These are phyloP conservation scores for Trypanosoma rangeli DNA, from an alignment of 208 protist species.

Conservation along the genomic window DNA sequence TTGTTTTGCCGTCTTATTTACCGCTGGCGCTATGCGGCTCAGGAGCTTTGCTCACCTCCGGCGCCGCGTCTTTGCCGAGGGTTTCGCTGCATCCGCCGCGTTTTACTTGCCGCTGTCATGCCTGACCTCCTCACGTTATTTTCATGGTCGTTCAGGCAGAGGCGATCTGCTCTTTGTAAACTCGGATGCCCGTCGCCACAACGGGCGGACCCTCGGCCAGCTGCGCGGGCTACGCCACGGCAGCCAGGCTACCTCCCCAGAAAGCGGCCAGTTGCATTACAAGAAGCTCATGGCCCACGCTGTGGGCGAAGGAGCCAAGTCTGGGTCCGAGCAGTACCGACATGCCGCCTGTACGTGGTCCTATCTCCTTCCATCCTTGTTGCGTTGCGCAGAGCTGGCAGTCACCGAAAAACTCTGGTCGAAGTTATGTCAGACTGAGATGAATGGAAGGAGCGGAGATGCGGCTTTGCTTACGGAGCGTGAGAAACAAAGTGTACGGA, in stretches of 20 bases:
- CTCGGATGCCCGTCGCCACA: constrained; percentile 29
- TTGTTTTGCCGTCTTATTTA: background rate
- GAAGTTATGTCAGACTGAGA: constrained; percentile 23
- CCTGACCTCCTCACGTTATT: constrained; percentile 10
- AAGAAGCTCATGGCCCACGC: constrained; percentile 53
- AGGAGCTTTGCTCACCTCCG: background rate
- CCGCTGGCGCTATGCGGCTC: background rate
- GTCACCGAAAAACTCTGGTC: constrained; percentile 32
- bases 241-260: constrained; percentile 58
- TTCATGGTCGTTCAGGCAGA: constrained; percentile 43
- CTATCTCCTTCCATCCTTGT: constrained; percentile 49
- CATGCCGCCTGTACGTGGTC: constrained; percentile 55
- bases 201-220: constrained; percentile 23
- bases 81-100: background rate
- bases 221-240: constrained; percentile 46
- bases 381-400: constrained; percentile 33
- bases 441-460: background rate
- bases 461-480: constrained; percentile 13
- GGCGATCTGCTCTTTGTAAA: constrained; percentile 52
- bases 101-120: background rate
- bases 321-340: constrained; percentile 28
- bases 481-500: constrained; percentile 28
- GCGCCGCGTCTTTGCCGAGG: background rate
- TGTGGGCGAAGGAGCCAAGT: constrained; percentile 18
- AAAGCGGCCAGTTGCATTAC: constrained; percentile 68